Evolutionary conservation across 441 rosid genomes (phyloP), one percentile per base, ranked within the genome.

Genomic region (Dalechampia spathulata): DNA sequence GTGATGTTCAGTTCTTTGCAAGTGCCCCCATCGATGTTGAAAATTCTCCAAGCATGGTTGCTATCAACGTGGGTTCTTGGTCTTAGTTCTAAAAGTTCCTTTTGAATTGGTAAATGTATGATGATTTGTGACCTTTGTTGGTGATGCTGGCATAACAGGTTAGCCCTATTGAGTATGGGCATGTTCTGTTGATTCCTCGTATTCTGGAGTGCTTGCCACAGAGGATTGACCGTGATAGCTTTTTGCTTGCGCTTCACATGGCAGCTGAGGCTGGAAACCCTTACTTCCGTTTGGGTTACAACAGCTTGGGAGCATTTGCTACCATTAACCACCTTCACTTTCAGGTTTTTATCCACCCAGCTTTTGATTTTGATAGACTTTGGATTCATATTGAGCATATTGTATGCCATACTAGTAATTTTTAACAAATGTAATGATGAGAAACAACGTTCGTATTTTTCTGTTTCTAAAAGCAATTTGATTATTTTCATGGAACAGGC

Each of bases 271-370:
- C 89, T 41, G 83, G 75, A 51, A 83, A 83, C 75, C 96, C 88
- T 2, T 81, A 78, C 74, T 93, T 93, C 72, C 80, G 99, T 15
- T 58, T 93, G 56, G 99, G 99, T 64, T 92, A 93, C 83, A 93
- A 93, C 75, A 93, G 99, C 80, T 73, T 93, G 73, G 99, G 97
- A 61, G 99, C 99, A 45, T 93, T 89, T 73, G 99, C 97, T 30
- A 92, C 99, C 62, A 82, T 89, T 72, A 92, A 92, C 62, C 99
- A 92, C 70, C 99, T 92, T 63, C 99, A 92, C 78, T 92, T 92
- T 69, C 99, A 92, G 97, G 99, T 92, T 45, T 54, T 6, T 50
- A 37, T 41, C 49, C 26, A 3, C 17, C 16, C 49, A 14, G 9
- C 9, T 22, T 37, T 61, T 36, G 39, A 40, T 26, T 52, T 22